Base-by-base conservation (phyloP, 1,284 basidiomycete genomes). In the Puccinia triticina region DNA sequence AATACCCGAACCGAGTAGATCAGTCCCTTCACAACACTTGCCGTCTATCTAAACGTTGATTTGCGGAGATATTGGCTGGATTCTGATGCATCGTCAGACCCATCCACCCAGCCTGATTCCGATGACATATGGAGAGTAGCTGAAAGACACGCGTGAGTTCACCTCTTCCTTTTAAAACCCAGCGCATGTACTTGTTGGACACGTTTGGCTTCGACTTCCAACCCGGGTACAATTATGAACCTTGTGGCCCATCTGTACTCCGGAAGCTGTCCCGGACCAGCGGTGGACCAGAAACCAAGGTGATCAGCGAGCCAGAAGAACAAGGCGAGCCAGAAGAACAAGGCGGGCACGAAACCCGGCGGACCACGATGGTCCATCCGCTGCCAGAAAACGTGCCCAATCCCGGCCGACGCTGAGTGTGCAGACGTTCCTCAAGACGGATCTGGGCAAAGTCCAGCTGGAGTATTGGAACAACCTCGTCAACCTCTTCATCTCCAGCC, bases 111-210 rank as follows among this genome's bases (percentile, higher is more conserved):
- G 26, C 66, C 66, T 1, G 66, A 69, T n/a, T 1, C 18, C 66
- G 43, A 69, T 23, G 66, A 69, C 43, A 43, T 69, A n/a, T 69
- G 66, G 66, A 69, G 40, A 69, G 43, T 69, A 4, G n/a, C 46
- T 26, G 66, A 69, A 23, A 23, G 34, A 26, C 66, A 69, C n/a
- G n/a, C 37, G 66, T 69, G 26, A 43, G 66, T 29, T 21, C 32
- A 16, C 11, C 11, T 37, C 40, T 37, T 10, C 34, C 40, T n/a
- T n/a, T n/a, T n/a, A n/a, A 66, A n/a, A n/a, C 29, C 18, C 10
- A 43, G 66, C n/a, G 43, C 66, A 23, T 18, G 18, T 37, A 69
- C 2, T 37, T 69, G 37, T n/a, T 37, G 26, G 66, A n/a, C 18
- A 43, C 16, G 2, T 69, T 69, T 69, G 66, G 43, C 7, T 48